Percentiles rank a stretch among this genome's conserved stretches.
phyloP scores from a whole-genome alignment of 2,329 filamentous ascomycete genomes.

The Emergomyces orientalis region DNA sequence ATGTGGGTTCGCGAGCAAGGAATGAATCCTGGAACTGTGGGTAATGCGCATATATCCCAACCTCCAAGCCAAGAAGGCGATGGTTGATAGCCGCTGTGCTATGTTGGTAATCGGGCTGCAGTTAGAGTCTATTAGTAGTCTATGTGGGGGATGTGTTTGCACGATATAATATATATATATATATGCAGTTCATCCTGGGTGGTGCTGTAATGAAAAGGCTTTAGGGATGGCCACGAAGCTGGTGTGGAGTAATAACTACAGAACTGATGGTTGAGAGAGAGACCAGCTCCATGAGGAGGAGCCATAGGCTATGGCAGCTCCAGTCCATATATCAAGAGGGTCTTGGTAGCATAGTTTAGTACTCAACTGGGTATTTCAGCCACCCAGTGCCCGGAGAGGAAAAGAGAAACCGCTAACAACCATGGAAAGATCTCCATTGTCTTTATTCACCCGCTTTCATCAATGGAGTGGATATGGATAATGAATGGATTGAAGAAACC shows the following conservation, averaged over 20 bases:
- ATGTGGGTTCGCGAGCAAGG: background rate
- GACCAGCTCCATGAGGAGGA: no score
- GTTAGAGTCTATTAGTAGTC: background rate
- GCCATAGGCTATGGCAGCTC: background rate
- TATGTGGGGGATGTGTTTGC: background rate
- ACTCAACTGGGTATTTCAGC: no score
- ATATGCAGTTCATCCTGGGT: background rate
- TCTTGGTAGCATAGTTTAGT: no score
- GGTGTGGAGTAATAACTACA: background rate
- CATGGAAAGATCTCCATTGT: background rate
- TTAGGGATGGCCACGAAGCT: background rate
- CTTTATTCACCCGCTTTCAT: background rate
- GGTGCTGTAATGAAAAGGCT: background rate
- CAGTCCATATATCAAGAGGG: no score
- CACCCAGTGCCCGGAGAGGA: no score
- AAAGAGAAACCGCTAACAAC: no score
- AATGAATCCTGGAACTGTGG: background rate
- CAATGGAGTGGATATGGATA: background rate
- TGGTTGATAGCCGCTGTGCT: background rate
- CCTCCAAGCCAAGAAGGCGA: background rate
- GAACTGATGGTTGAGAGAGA: no score
- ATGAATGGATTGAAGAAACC: no score
- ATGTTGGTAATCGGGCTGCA: background rate
- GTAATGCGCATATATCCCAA: background rate
- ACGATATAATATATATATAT: background rate